Percentiles rank a stretch among this genome's conserved stretches.
phyloP scores from a whole-genome alignment of 805 yeast genomes.

The Cyberlindnera veronae region DNA sequence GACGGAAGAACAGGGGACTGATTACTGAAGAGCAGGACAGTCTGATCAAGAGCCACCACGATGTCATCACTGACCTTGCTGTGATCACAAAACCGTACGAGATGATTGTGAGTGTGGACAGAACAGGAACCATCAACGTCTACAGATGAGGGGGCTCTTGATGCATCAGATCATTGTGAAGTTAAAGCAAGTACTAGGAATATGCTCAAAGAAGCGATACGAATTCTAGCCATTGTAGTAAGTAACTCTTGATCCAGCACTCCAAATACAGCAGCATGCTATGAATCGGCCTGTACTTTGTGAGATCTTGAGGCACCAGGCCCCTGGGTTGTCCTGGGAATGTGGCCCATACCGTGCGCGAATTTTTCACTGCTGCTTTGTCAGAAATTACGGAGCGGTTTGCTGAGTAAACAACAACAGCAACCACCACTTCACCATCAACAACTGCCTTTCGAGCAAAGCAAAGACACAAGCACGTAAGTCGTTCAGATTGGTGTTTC shows the following conservation, averaged over 20 bases:
- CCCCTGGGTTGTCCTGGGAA: neutral
- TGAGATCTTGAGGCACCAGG: neutral
- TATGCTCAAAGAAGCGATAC: too few species aligned
- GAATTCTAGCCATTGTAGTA: too few species aligned
- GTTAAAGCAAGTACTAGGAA: too few species aligned
- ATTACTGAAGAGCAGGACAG: constrained; percentile 43
- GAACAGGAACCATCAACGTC: constrained; percentile 62
- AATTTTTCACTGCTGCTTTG: constrained; percentile 17
- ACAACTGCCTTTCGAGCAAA: neutral
- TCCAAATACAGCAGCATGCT: too few species aligned
- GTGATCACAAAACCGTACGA: constrained; percentile 48
- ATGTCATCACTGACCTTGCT: constrained; percentile 46
- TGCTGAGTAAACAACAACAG: neutral
- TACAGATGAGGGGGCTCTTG: constrained; percentile 36
- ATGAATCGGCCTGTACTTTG: neutral
- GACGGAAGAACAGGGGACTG: constrained; percentile 29
- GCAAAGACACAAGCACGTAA: too few species aligned
- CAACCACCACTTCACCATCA: neutral
- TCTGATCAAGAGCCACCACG: constrained; percentile 44
- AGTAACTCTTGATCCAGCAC: too few species aligned
- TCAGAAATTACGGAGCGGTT: constrained; percentile 14
- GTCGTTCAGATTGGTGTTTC: too few species aligned
- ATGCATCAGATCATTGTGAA: neutral
- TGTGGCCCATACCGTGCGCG: constrained; percentile 1
- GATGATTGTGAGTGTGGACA: constrained; percentile 62